phyloP scores from a whole-genome alignment of 1,284 basidiomycete genomes.

The Puccinia coronata region DNA sequence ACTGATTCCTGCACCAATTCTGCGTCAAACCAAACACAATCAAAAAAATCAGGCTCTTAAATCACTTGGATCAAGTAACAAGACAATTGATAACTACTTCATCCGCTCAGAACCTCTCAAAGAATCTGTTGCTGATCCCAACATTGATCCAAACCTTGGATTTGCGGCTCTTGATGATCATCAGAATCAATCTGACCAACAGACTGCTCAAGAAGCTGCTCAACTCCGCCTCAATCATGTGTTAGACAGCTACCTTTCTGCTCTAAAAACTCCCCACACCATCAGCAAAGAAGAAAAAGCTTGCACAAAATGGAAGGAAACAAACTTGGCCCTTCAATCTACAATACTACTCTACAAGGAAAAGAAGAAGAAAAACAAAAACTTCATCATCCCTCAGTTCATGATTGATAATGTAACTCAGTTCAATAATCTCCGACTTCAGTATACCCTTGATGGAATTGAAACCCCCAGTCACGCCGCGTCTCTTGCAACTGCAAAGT shows the following conservation, averaged over 20 bases:
- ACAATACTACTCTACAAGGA: neutral
- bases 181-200: neutral
- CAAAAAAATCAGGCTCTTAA: too few relatives aligned
- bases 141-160: neutral
- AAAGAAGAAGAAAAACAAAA: neutral
- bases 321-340: neutral
- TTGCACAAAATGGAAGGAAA: neutral
- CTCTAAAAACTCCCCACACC: neutral
- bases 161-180: neutral
- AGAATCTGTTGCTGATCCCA: too few relatives aligned
- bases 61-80: too few relatives aligned
- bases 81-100: too few relatives aligned
- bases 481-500: neutral
- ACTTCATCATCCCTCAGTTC: neutral
- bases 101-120: too few relatives aligned
- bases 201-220: neutral
- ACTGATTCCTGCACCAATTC: too few relatives aligned
- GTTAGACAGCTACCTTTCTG: neutral
- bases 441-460: neutral
- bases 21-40: too few relatives aligned
- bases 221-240: neutral
- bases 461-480: neutral
- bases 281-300: neutral
- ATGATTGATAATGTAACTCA: constrained; percentile 2
- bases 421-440: neutral